Base-by-base conservation (phyloP, 768 basidiomycete species). In the Pleurotus platypus region DNA sequence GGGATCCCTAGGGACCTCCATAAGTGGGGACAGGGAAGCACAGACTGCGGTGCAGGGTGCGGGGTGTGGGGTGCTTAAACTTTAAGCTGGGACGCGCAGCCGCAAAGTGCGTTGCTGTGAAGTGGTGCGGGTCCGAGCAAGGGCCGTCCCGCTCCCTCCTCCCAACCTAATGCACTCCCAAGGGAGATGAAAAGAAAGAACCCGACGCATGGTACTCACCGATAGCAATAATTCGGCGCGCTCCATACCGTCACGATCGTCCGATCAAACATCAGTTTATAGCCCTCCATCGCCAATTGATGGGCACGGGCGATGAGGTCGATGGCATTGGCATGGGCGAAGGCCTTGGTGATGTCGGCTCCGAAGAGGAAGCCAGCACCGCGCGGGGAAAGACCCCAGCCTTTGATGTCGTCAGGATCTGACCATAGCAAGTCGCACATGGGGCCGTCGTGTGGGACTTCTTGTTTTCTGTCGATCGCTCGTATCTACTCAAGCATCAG, bases 391-490 rank as follows among this genome's bases (percentile, higher is more conserved):
- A 98, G 77, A 42, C 94, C 94, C 96, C 96, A 99, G 37, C 94
- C 94, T 45, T 79, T 78, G 57, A 97, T 95, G 66, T 98, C 95
- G 70, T 98, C 96, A 46, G 96, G 96, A 77, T 98, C 96, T 58
- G 95, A 97, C 96, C 96, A 98, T n/a, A 98, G 78, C 2, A 98
- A 77, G 73, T 98, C 96, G 67, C 96, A 98, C 96, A 98, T 98
- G 6, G 94, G 87, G 11, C 96, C 96, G 67, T 98, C 96, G 70
- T 98, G 96, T 24, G 96, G 96, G 20, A 98, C 96, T 68, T 98
- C 96, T 70, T 96, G 94, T 70, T 95, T 94, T 35, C 96, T 76
- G 76, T 98, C 95, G 64, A 98, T 96, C 38, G 87, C 81, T 50
- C 96, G 89, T 63, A 98, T 98, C 94, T 91, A 40, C 54, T 46